phyloP scores from a whole-genome alignment of 2,329 filamentous ascomycete species.

The Aureobasidium sp. region DNA sequence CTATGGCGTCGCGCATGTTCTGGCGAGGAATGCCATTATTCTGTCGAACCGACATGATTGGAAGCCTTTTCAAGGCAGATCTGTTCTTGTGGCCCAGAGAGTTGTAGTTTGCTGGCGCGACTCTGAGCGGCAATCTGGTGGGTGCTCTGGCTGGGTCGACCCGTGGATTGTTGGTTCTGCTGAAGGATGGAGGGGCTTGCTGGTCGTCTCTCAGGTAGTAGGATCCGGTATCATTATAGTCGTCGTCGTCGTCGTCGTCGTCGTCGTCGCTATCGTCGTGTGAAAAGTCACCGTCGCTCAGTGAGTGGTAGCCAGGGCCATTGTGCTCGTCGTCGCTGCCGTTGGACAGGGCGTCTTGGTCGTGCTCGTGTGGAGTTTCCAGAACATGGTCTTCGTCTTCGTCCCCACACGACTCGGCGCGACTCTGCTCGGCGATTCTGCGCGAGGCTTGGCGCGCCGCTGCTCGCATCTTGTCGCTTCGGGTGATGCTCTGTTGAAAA shows the following conservation, averaged over 20 bases:
- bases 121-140: not conserved
- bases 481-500: not conserved
- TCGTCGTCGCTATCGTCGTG: not conserved
- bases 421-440: not conserved
- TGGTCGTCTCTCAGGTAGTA: not conserved
- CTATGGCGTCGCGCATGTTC: conserved; percentile 18
- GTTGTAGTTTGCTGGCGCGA: conserved; percentile 2
- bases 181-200: too few species aligned
- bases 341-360: not conserved
- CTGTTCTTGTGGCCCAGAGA: not conserved
- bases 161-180: not conserved
- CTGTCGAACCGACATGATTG: not conserved
- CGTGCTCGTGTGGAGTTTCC: not conserved
- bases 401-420: conserved; percentile 1
- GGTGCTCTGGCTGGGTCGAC: not conserved
- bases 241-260: not conserved
- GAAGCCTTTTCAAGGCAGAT: not conserved
- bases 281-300: not conserved
- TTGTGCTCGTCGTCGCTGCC: not conserved
- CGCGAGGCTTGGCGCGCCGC: conserved; percentile 3
- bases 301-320: not conserved
- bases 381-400: not conserved
- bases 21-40: conserved; percentile 17
- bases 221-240: not conserved
- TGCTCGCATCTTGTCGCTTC: conserved; percentile 13